phyloP scores from a whole-genome alignment of 306 rosid species.

The Fagus sylvatica region DNA sequence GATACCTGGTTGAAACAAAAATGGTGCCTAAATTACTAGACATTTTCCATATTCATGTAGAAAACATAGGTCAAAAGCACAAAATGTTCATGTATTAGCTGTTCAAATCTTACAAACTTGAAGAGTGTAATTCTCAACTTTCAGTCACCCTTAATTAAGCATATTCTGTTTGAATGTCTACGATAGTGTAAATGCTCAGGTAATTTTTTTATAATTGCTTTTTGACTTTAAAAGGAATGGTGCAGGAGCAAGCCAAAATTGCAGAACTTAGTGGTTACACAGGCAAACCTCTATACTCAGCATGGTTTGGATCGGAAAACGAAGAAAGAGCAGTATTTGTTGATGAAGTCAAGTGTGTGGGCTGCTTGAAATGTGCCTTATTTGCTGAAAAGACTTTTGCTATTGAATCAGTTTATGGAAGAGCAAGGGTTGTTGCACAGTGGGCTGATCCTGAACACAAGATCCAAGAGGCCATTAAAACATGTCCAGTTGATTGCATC shows the following conservation, averaged over 20 bases:
- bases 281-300: conserved; percentile 83
- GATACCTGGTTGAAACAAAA: too few relatives aligned
- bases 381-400: conserved; percentile 88
- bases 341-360: conserved; percentile 85
- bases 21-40: too few relatives aligned
- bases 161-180: neutral
- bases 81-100: too few relatives aligned
- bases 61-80: too few relatives aligned
- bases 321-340: conserved; percentile 87
- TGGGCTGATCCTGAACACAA: conserved; percentile 86
- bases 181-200: neutral
- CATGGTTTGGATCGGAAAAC: conserved; percentile 69
- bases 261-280: conserved; percentile 80
- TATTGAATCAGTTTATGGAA: conserved; percentile 83
- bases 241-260: conserved; percentile 79
- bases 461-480: conserved; percentile 69
- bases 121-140: neutral
- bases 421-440: conserved; percentile 92
- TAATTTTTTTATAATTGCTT: neutral
- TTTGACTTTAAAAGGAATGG: conserved; percentile 5
- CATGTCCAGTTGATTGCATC: conserved; percentile 96
- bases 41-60: too few relatives aligned
- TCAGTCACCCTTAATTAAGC: too few relatives aligned
- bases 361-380: conserved; percentile 93
- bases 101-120: neutral